Base-by-base conservation (phyloP, 164 flowering plant species). In the Aristolochia californica region DNA sequence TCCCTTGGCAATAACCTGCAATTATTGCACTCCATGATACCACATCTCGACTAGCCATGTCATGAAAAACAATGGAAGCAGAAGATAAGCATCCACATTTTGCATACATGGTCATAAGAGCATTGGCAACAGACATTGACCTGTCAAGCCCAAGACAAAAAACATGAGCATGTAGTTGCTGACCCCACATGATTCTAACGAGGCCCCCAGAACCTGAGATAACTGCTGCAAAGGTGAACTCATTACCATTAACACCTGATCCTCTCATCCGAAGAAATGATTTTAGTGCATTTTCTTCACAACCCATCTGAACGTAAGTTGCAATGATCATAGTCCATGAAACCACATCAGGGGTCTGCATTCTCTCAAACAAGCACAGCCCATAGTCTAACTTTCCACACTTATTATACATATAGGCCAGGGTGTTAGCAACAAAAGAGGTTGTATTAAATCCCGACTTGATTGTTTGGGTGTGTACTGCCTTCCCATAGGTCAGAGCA, bases 1-100 rank as follows among this genome's bases (percentile, higher is more conserved):
- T 84, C 48, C 61, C 85, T 64, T 84, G 90, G 64, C 81, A 73
- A 69, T 72, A 78, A 0, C 80, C 85, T 9, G 79, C 74, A 49
- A 91, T 81, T n/a, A 91, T 76, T 1, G 89, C 78, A 70, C 85
- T 91, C 96, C 97, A 91, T 30, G 97, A 78, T 59, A 87, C 72
- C 45, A 82, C 63, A 68, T 85, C 86, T 69, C 65, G 77, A 28
- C 27, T 57, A 10, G 8, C 13, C 84, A 85, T 77, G 34, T 57
- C 74, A 45, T 62, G 25, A 70, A 87, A 87, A 24, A 80, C 62
- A 26, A 43, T 23, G 23, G 78, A 75, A 55, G 85, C 82, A 2
- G 71, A 73, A 48, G 45, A 24, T 45, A 80, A 43, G 34, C 70
- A 53, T 13, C 88, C 95, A 65, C 91, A 83, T 63, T 77, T 81